Conservation (phyloP, 208 protist genomes). For the Acanthamoeba sp. region DNA sequence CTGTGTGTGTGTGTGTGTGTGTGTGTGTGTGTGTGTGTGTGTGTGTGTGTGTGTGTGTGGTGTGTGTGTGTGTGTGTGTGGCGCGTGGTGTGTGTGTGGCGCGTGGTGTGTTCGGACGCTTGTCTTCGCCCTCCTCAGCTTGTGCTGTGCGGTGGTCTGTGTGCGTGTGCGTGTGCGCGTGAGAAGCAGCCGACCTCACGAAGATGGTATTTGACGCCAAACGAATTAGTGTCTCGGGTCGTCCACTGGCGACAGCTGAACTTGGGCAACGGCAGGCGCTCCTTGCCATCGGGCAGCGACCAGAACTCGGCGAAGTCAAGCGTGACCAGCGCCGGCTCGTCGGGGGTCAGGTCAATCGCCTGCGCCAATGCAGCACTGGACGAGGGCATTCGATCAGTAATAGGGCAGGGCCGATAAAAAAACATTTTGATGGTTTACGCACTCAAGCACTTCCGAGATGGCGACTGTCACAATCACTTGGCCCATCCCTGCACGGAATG, state of each 20-base stretch:
- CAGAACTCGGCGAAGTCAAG: constrained; percentile 26
- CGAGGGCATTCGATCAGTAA: too few relatives aligned
- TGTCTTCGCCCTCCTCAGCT: too few relatives aligned
- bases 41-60: too few relatives aligned
- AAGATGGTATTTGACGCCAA: constrained; percentile 55
- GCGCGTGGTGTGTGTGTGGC: too few relatives aligned
- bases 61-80: too few relatives aligned
- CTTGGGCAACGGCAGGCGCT: constrained; percentile 5
- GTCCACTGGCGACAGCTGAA: constrained; percentile 47
- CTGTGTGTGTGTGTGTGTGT: background rate
- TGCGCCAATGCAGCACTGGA: background rate
- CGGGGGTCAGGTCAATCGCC: constrained; percentile 1
- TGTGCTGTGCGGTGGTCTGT: too few relatives aligned
- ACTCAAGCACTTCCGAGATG: background rate
- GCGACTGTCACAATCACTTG: background rate
- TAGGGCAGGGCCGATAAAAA: too few relatives aligned
- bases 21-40: too few relatives aligned
- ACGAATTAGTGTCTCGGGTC: constrained; percentile 1
- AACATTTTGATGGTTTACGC: background rate
- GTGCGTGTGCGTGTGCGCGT: too few relatives aligned
- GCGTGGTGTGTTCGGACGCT: too few relatives aligned
- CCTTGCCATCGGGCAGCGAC: background rate
- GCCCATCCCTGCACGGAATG: constrained; percentile 27
- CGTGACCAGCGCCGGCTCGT: constrained; percentile 34
- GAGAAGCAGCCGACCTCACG: background rate